Evolutionary conservation across 192 early-diverging fungal species (phyloP).

Genomic region (Gaertneriomyces sp.): DNA sequence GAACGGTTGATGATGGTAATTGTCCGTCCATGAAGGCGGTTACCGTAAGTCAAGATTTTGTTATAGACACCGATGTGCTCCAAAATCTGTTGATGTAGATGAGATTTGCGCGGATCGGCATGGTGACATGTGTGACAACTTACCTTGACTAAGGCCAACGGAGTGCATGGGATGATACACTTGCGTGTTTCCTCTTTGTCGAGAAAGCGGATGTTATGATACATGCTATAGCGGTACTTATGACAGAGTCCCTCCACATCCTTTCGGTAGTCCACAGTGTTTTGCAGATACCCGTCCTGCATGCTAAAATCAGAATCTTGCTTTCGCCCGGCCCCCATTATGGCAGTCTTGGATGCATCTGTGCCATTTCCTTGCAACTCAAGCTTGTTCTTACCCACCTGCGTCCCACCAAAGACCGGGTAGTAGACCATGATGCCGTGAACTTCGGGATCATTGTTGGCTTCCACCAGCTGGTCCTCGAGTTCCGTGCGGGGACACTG

Average conservation of each 20-base stretch:
- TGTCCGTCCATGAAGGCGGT: conserved; percentile 88
- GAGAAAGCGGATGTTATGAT: conserved; percentile 91
- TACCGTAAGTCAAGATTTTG: conserved; percentile 78
- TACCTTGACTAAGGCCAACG: conserved; percentile 94
- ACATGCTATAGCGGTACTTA: conserved; percentile 93
- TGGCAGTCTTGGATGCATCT: not conserved
- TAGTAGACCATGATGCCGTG: conserved; percentile 99
- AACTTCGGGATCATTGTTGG: conserved; percentile 79
- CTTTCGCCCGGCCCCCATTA: not conserved
- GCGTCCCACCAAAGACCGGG: conserved; percentile 90
- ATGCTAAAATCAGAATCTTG: not conserved
- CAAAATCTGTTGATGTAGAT: conserved; percentile 54
- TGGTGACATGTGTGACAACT: not conserved
- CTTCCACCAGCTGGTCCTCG: conserved; percentile 78
- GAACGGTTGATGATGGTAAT: conserved; percentile 94
- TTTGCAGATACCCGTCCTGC: conserved; percentile 89
- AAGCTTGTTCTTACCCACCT: conserved; percentile 43
- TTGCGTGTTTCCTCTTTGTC: conserved; percentile 78
- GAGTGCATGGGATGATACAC: conserved; percentile 97
- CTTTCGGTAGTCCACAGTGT: conserved; percentile 80
- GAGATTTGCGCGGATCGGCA: not conserved
- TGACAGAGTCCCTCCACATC: conserved; percentile 97
- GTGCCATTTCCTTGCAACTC: not conserved
- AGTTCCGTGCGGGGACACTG: conserved; percentile 77
- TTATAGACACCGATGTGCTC: conserved; percentile 96